Conservation (phyloP, 306 rosid species). For the Nissolia schottii region DNA sequence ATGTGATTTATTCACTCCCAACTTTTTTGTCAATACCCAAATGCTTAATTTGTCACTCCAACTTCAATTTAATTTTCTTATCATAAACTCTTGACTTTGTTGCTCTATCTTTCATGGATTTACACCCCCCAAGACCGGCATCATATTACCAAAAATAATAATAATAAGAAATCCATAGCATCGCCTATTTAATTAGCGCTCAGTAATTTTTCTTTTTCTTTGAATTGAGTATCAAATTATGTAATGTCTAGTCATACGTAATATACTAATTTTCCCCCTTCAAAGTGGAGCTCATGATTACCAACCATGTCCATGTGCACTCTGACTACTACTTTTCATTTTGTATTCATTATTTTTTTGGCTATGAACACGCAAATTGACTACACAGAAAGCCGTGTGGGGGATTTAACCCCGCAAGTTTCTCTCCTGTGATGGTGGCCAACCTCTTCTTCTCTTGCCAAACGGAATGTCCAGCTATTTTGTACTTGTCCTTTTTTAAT, state of each 20-base stretch:
- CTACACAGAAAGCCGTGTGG: slow-evolving; percentile 26
- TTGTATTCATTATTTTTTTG: background rate
- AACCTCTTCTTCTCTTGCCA: slow-evolving; percentile 9
- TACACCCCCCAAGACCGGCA: background rate
- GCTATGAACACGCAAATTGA: slow-evolving; percentile 10
- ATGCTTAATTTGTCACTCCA: background rate
- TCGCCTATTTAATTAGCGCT: background rate
- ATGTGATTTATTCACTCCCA: background rate
- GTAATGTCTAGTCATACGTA: background rate
- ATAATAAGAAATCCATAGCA: background rate
- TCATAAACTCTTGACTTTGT: background rate
- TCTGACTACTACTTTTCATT: background rate
- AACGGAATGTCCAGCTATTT: slow-evolving; percentile 18
- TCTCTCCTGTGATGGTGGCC: background rate
- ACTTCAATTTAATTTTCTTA: background rate
- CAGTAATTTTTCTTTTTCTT: background rate
- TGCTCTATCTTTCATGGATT: background rate
- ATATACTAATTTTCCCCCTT: background rate
- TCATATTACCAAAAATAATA: too few relatives aligned
- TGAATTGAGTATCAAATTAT: background rate
- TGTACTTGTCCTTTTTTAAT: slow-evolving; percentile 5
- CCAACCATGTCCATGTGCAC: background rate
- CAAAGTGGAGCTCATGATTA: slow-evolving; percentile 19
- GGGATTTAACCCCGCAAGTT: background rate
- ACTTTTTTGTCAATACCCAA: background rate